Conservation (phyloP, 352 stramenopile species). For the Pythium biforme region DNA sequence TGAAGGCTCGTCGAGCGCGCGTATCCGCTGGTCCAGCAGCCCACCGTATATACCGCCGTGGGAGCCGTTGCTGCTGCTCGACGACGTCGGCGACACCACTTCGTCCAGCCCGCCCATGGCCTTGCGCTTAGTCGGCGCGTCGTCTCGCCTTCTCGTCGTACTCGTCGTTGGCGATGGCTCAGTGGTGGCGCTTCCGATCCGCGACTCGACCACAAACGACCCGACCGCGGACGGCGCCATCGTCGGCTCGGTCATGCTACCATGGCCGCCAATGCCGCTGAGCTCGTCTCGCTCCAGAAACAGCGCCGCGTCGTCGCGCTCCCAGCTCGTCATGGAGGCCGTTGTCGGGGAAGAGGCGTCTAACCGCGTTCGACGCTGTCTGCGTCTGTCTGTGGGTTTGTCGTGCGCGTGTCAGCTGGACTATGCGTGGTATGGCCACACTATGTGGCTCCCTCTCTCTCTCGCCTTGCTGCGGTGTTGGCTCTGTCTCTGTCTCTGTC, state of each 20-base stretch:
- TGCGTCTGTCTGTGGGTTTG: too few relatives aligned
- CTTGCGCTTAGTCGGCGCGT: background rate
- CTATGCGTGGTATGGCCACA: too few relatives aligned
- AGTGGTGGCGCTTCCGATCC: background rate
- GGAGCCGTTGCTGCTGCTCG: slow-evolving; percentile 31
- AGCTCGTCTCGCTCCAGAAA: slow-evolving; percentile 20
- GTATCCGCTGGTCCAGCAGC: slow-evolving; percentile 21
- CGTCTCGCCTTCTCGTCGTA: background rate
- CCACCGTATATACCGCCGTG: slow-evolving; percentile 16
- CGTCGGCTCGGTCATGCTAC: slow-evolving; percentile 5
- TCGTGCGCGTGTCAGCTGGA: too few relatives aligned
- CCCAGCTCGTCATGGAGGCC: slow-evolving; percentile 26
- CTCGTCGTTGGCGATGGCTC: background rate
- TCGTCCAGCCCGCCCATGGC: slow-evolving; percentile 7
- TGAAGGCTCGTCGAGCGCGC: background rate
- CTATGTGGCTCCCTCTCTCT: too few relatives aligned
- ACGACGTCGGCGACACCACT: slow-evolving; percentile 32
- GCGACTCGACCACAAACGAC: slow-evolving; percentile 23
- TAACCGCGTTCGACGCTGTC: too few relatives aligned
- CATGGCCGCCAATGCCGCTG: background rate
- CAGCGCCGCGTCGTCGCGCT: slow-evolving; percentile 26
- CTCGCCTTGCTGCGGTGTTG: too few relatives aligned
- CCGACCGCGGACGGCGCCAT: slow-evolving; percentile 22
- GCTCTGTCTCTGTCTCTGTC: slow-evolving; percentile 2
- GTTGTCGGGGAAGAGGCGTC: too few relatives aligned